phyloP scores from a whole-genome alignment of 768 basidiomycete species.

The Russula earlei region DNA sequence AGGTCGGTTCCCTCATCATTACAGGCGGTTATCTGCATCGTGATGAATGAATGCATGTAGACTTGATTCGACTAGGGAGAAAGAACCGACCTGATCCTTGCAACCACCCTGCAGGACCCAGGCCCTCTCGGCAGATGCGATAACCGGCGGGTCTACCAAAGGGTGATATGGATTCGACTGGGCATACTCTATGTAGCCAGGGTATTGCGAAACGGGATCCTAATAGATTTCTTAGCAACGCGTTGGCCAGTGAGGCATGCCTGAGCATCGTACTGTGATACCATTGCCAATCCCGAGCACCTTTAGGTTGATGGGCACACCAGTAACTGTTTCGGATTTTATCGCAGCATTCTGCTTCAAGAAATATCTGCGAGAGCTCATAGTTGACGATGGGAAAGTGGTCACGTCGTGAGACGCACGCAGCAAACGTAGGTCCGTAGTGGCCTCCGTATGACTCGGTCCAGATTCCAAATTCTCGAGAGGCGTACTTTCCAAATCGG shows the following conservation, averaged over 20 bases:
- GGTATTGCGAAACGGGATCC: constrained; percentile 41
- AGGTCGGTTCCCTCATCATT: constrained; percentile 38
- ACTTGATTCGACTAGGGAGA: neutral
- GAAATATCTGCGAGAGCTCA: constrained; percentile 32
- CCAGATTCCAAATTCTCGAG: constrained; percentile 47
- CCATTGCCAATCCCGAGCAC: constrained; percentile 56
- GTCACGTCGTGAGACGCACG: constrained; percentile 19
- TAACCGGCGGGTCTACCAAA: constrained; percentile 36
- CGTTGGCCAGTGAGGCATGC: neutral
- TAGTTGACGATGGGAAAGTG: neutral
- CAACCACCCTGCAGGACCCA: constrained; percentile 41
- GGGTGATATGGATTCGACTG: constrained; percentile 45
- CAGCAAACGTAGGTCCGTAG: constrained; percentile 32
- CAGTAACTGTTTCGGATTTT: constrained; percentile 34
- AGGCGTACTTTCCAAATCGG: constrained; percentile 40
- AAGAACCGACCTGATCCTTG: constrained; percentile 33
- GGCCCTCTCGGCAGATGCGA: constrained; percentile 35
- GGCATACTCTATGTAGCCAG: constrained; percentile 49
- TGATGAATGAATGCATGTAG: neutral
- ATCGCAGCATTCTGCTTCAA: constrained; percentile 51
- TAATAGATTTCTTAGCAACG: constrained; percentile 17
- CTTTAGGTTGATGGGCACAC: constrained; percentile 47
- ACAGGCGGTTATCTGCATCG: constrained; percentile 40
- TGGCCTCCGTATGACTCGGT: constrained; percentile 46
- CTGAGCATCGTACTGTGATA: constrained; percentile 36